Percentiles rank a stretch among this genome's conserved stretches.
Evolutionary conservation across 192 early-diverging fungal genomes (phyloP).

Genomic region (Mortierella alpina): DNA sequence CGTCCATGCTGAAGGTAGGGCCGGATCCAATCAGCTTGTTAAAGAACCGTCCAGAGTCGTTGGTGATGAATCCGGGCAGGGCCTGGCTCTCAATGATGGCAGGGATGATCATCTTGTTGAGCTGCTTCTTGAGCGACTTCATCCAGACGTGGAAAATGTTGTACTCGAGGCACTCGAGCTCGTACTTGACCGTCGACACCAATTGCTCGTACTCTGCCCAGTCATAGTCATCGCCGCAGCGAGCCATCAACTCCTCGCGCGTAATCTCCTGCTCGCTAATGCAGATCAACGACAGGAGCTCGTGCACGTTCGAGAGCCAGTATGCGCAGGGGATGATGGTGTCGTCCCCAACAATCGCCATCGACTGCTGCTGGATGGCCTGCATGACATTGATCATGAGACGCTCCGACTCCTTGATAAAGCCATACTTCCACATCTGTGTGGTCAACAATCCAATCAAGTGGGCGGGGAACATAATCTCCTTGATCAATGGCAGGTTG

Average conservation of each 20-base stretch:
- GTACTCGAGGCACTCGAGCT: constrained; percentile 90
- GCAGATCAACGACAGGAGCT: constrained; percentile 89
- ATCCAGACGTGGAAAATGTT: constrained; percentile 99
- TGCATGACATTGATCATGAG: constrained; percentile 91
- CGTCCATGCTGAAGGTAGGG: constrained; percentile 90
- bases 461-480: constrained; percentile 97
- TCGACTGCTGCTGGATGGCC: constrained; percentile 78
- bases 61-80: constrained; percentile 93
- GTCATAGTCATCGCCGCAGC: constrained; percentile 74
- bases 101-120: constrained; percentile 94
- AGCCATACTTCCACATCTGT: constrained; percentile 89
- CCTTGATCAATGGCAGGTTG: constrained; percentile 80
- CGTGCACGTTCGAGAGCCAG: constrained; percentile 98
- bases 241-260: constrained; percentile 58
- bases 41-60: constrained; percentile 90
- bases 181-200: constrained; percentile 88
- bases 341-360: constrained; percentile 77
- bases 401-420: constrained; percentile 84
- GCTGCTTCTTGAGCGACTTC: constrained; percentile 95
- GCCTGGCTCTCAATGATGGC: constrained; percentile 97
- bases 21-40: constrained; percentile 86
- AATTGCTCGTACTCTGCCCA: constrained; percentile 81
- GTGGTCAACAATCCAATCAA: constrained; percentile 87
- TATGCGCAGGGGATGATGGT: constrained; percentile 86
- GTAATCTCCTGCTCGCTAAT: constrained; percentile 53